phyloP scores from a whole-genome alignment of 2,329 filamentous ascomycete genomes.

The Hyphodiscus sp. region DNA sequence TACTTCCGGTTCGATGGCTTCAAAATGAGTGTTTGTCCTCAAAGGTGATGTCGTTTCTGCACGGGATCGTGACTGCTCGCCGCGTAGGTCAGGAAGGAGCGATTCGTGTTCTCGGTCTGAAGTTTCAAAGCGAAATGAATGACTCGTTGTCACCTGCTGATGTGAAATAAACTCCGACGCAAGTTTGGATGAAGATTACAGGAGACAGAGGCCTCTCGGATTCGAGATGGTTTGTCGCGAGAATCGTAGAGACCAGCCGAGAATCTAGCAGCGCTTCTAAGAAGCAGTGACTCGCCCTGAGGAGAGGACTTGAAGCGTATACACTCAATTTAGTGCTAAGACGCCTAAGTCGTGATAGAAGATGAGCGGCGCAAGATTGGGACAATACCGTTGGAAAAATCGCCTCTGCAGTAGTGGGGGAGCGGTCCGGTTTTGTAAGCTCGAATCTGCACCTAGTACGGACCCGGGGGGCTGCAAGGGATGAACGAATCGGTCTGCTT shows the following conservation, averaged over 20 bases:
- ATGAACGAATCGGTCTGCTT: neutral
- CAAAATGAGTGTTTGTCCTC: neutral
- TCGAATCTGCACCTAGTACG: neutral
- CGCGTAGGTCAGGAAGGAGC: neutral
- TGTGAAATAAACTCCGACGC: neutral
- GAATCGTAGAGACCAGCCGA: neutral
- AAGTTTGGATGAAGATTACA: neutral
- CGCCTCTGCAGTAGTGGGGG: neutral
- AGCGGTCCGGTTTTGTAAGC: neutral
- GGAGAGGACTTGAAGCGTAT: neutral
- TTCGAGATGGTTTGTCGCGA: neutral
- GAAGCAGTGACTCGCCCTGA: neutral
- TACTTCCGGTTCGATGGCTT: neutral
- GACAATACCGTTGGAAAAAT: neutral
- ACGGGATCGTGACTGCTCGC: neutral
- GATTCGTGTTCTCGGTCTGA: neutral
- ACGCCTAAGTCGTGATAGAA: neutral
- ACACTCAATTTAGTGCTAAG: neutral
- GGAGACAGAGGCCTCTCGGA: neutral
- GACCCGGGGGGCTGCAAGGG: neutral
- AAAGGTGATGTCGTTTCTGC: neutral
- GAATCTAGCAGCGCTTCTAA: neutral
- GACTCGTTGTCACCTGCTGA: neutral
- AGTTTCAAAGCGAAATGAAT: neutral
- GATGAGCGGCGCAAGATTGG: neutral